These are phyloP conservation scores for Colletotrichum salicis DNA, from an alignment of 2,329 filamentous ascomycete species.

Conservation along the genomic window DNA sequence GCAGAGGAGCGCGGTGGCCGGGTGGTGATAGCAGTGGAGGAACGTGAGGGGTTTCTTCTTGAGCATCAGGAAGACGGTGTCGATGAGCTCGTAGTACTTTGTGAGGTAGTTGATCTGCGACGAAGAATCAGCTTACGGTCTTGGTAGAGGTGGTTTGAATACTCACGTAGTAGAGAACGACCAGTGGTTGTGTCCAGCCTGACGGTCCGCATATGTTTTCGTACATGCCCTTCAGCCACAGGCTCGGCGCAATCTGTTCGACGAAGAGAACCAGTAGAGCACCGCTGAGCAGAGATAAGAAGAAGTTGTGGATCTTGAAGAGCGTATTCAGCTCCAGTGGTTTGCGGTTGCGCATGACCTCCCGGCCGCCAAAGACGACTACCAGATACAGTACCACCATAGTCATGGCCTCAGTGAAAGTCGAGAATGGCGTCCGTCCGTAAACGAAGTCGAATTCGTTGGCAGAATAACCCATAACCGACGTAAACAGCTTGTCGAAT, in stretches of 20 bases:
- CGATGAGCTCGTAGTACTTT: constrained; percentile 88
- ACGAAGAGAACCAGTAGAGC: constrained; percentile 79
- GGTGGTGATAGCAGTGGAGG: constrained; percentile 93
- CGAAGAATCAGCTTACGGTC: constrained; percentile 45
- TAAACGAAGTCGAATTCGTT: constrained; percentile 80
- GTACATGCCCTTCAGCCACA: constrained; percentile 80
- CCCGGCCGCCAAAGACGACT: constrained; percentile 84
- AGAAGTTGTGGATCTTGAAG: constrained; percentile 91
- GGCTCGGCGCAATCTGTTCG: constrained; percentile 81
- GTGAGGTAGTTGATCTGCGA: constrained; percentile 86
- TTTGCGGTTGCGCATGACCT: constrained; percentile 81
- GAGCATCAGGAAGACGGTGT: constrained; percentile 89
- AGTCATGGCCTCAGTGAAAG: constrained; percentile 75
- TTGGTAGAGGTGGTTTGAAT: not conserved
- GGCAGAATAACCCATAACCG: constrained; percentile 77
- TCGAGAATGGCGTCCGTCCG: constrained; percentile 83
- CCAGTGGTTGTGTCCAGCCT: constrained; percentile 85
- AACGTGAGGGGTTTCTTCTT: constrained; percentile 97
- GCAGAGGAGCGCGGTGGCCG: constrained; percentile 87
- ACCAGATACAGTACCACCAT: constrained; percentile 83
- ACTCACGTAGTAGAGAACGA: constrained; percentile 87
- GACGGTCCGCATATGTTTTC: constrained; percentile 78
- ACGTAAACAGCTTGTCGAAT: constrained; percentile 80
- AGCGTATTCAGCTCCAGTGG: constrained; percentile 80
- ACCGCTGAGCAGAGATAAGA: constrained; percentile 80